Conservation (phyloP, 768 basidiomycete species). For the Boletales sp. region DNA sequence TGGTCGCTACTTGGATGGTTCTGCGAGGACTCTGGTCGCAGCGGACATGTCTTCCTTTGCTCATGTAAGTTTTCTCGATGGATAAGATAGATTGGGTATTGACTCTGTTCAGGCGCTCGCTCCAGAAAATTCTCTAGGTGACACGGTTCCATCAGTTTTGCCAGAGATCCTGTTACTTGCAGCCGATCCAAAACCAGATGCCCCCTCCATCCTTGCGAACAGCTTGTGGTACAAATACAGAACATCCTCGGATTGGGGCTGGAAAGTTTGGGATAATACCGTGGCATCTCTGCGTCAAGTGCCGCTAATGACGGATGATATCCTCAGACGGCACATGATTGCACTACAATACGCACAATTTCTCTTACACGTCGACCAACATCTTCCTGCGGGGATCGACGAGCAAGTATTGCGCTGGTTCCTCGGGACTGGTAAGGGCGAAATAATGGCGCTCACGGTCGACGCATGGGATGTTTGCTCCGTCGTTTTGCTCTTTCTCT, state of each 20-base stretch:
- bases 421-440: constrained; percentile 59
- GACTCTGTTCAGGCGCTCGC: constrained; percentile 35
- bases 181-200: constrained; percentile 54
- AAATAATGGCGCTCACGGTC: constrained; percentile 53
- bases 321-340: constrained; percentile 43
- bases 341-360: constrained; percentile 69
- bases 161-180: constrained; percentile 70
- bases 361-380: constrained; percentile 70
- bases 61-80: constrained; percentile 40
- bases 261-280: constrained; percentile 83
- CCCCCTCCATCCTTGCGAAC: constrained; percentile 68
- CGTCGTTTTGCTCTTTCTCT: constrained; percentile 59
- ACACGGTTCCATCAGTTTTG: constrained; percentile 35
- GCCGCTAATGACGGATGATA: constrained; percentile 50
- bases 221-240: constrained; percentile 83
- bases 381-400: constrained; percentile 72
- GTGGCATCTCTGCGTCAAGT: constrained; percentile 71
- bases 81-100: not conserved
- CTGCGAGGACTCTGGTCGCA: constrained; percentile 56
- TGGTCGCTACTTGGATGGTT: constrained; percentile 49
- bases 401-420: constrained; percentile 71
- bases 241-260: constrained; percentile 68
- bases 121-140: constrained; percentile 34
- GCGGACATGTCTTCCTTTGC: constrained; percentile 61
- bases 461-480: constrained; percentile 69